These are phyloP conservation scores for Tuber melanosporum DNA, from an alignment of 495 filamentous ascomycete genomes.

Conservation along the genomic window DNA sequence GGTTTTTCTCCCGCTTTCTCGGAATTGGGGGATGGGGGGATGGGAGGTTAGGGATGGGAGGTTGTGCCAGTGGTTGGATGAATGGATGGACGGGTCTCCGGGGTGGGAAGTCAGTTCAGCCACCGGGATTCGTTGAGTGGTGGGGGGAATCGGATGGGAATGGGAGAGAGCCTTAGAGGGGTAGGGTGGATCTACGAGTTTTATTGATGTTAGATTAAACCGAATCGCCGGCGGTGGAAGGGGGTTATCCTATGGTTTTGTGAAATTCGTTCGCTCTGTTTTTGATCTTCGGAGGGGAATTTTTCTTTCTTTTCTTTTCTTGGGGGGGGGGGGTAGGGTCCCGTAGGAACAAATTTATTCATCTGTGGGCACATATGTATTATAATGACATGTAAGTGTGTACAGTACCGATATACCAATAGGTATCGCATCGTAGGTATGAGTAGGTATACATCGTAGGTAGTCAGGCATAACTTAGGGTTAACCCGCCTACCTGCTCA, in stretches of 20 bases:
- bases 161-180: neutral
- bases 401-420: neutral
- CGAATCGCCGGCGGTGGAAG: slow-evolving; percentile 17
- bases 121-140: neutral
- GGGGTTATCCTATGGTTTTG: slow-evolving; percentile 22
- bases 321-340: neutral
- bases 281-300: slow-evolving; percentile 27
- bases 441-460: neutral
- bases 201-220: slow-evolving; percentile 10
- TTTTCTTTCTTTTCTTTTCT: slow-evolving; percentile 14
- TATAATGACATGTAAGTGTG: slow-evolving; percentile 7
- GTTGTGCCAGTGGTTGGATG: neutral
- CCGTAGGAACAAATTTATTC: neutral
- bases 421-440: neutral
- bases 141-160: neutral
- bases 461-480: neutral
- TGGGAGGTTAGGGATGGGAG: neutral
- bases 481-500: neutral
- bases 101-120: neutral
- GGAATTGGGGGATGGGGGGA: slow-evolving; percentile 15
- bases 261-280: slow-evolving; percentile 5
- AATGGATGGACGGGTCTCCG: neutral
- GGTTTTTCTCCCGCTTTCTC: slow-evolving; percentile 4
- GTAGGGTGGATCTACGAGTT: neutral
- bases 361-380: neutral